Conservation (phyloP, 106 monocot genomes). For the Platanthera guangdongensis region DNA sequence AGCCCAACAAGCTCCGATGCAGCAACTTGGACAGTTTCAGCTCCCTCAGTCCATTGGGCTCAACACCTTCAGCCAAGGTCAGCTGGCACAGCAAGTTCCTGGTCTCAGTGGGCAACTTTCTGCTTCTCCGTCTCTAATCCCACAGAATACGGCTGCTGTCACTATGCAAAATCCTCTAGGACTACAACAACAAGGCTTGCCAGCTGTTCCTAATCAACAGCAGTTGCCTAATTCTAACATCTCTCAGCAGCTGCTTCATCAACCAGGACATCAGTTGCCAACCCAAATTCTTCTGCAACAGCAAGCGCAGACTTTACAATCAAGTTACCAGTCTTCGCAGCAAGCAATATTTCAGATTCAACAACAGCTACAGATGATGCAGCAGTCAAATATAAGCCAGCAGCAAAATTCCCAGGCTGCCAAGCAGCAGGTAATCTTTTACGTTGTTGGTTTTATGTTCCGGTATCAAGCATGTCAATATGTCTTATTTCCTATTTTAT, state of each 20-base stretch:
- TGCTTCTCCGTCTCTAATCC: constrained; percentile 35
- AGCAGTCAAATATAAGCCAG: constrained; percentile 50
- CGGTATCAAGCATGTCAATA: background rate
- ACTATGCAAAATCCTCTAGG: constrained; percentile 32
- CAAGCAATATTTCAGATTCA: constrained; percentile 78
- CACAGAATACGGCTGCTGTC: constrained; percentile 30
- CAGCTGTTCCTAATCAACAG: constrained; percentile 39
- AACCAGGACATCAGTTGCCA: constrained; percentile 55
- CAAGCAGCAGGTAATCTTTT: constrained; percentile 62
- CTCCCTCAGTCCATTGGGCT: constrained; percentile 41
- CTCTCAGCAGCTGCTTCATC: constrained; percentile 54
- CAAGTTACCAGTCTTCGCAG: constrained; percentile 83
- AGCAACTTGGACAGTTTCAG: constrained; percentile 50
- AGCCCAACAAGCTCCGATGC: constrained; percentile 36
- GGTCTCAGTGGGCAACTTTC: constrained; percentile 40
- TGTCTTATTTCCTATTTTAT: background rate
- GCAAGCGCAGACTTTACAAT: constrained; percentile 68
- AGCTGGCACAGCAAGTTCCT: constrained; percentile 33
- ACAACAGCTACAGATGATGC: constrained; percentile 81
- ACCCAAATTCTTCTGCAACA: constrained; percentile 68
- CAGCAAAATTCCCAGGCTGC: constrained; percentile 45
- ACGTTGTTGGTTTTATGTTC: background rate
- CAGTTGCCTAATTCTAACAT: constrained; percentile 37
- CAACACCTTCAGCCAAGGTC: constrained; percentile 28
- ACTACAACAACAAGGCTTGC: constrained; percentile 25